Evolutionary conservation across 495 filamentous ascomycete species (phyloP), one percentile per base, ranked within the genome.

Genomic region (Penicillium longicatenatum): DNA sequence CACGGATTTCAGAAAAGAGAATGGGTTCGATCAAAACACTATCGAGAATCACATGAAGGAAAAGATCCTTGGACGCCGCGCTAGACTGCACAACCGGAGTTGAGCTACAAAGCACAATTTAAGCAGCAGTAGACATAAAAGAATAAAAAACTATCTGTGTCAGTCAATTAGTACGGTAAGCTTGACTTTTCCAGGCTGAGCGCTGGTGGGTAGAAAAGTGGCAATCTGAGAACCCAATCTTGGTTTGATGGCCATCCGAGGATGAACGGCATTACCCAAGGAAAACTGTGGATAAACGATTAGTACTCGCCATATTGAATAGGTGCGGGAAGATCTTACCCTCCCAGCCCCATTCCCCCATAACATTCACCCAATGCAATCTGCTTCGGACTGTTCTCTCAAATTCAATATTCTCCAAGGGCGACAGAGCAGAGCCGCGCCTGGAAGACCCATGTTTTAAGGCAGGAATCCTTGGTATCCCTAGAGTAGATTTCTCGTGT

Each of bases 311-410:
- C 20, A 19, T 53, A n/a, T 5, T 29, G 2, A 21, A 45, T 33
- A 10, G 1, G 31, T n/a, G 16, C 9, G 10, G 20, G 4, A 29
- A 17, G 30, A 58, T 37, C 79, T 72, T 75, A 90, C 87, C 84
- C 81, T 92, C 89, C 89, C 89, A 92, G 16, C 80, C 75, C 84
- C 85, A 89, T 56, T 91, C 88, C 57, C 84, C 83, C 89, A 92
- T 92, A 45, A 92, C 86, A 54, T 87, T 86, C 12, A 88, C 79
- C 89, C 89, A 92, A 69, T 92, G 89, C 59, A 88, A 73, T 35
- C 76, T 73, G 12, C 89, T 88, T 52, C 83, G 78, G 16, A 92
- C 85, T 16, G 86, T 90, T 65, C 83, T 76, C 49, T 88, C 85
- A 57, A 76, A 77, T 61, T 89, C 86, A 48, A 85, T 78, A 42